Evolutionary conservation across 768 basidiomycete species (phyloP).

Genomic region (Boletus tylopilopsis): DNA sequence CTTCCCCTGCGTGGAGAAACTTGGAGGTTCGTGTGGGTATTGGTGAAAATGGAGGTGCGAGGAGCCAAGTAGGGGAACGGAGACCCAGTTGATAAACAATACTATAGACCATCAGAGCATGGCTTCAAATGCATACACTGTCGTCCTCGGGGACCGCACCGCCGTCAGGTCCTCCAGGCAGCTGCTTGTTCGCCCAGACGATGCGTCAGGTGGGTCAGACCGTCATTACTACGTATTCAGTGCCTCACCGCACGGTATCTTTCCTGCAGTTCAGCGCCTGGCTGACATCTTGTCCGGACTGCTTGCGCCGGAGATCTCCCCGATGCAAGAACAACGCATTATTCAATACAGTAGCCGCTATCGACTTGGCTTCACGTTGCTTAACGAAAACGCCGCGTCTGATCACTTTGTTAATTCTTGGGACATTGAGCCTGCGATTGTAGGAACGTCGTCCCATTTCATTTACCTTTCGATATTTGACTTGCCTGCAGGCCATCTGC

Average conservation of each 20-base stretch:
- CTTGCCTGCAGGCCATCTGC: slow-evolving; percentile 55
- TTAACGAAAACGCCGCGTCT: slow-evolving; percentile 84
- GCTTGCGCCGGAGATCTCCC: slow-evolving; percentile 41
- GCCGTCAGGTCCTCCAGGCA: slow-evolving; percentile 19
- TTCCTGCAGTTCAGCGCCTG: slow-evolving; percentile 35
- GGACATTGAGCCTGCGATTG: slow-evolving; percentile 66
- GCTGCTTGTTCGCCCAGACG: slow-evolving; percentile 19
- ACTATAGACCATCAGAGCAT: slow-evolving; percentile 11
- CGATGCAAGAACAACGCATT: slow-evolving; percentile 47
- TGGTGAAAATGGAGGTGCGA: slow-evolving; percentile 35
- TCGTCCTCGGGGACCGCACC: slow-evolving; percentile 24
- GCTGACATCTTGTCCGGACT: slow-evolving; percentile 37
- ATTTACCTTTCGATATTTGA: slow-evolving; percentile 17
- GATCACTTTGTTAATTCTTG: slow-evolving; percentile 61
- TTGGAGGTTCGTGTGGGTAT: slow-evolving; percentile 35
- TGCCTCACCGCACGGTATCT: slow-evolving; percentile 13
- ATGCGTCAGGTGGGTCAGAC: slow-evolving; percentile 28
- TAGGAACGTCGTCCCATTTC: slow-evolving; percentile 44
- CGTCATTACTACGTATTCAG: neutral
- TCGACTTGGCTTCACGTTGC: slow-evolving; percentile 85
- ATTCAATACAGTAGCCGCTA: slow-evolving; percentile 79
- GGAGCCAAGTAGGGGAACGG: neutral
- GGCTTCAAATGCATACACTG: slow-evolving; percentile 18
- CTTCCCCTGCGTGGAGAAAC: slow-evolving; percentile 40
- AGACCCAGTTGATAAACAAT: slow-evolving; percentile 4